These are phyloP conservation scores for Xylariales sp. DNA, from an alignment of 2,329 filamentous ascomycete species.

Conservation along the genomic window DNA sequence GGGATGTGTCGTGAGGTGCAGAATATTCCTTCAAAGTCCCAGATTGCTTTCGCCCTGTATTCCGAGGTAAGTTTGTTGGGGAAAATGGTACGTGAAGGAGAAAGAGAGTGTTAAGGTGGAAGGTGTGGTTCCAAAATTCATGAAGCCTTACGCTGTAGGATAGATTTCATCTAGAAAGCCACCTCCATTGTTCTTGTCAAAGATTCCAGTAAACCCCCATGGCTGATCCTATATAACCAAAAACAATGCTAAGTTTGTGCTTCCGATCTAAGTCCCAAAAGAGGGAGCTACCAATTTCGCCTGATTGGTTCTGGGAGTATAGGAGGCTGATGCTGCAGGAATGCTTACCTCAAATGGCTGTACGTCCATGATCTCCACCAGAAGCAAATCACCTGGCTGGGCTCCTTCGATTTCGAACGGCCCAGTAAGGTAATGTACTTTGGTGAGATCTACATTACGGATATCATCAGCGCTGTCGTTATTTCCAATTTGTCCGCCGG, in stretches of 20 bases:
- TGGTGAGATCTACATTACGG: slow-evolving; percentile 76
- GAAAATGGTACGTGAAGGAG: not conserved
- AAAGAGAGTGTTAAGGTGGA: too few relatives aligned
- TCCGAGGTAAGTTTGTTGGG: not conserved
- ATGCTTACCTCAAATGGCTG: slow-evolving; percentile 66
- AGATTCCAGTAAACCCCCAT: slow-evolving; percentile 88
- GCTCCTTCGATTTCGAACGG: slow-evolving; percentile 85
- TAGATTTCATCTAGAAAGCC: slow-evolving; percentile 88
- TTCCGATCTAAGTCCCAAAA: too few relatives aligned
- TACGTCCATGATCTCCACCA: slow-evolving; percentile 90
- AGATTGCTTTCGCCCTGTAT: slow-evolving; percentile 60
- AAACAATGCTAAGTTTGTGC: too few relatives aligned
- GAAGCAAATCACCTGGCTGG: slow-evolving; percentile 76
- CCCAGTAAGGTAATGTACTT: slow-evolving; percentile 82
- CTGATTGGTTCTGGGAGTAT: too few relatives aligned
- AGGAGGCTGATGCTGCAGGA: not conserved
- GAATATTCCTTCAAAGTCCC: slow-evolving; percentile 74
- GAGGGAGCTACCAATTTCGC: too few relatives aligned
- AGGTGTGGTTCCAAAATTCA: too few relatives aligned
- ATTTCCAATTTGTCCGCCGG: slow-evolving; percentile 80
- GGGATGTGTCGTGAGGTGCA: slow-evolving; percentile 85
- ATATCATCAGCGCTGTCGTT: slow-evolving; percentile 88
- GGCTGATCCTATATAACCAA: slow-evolving; percentile 5
- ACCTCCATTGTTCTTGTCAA: slow-evolving; percentile 76
- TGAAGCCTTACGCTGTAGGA: slow-evolving; percentile 68